A percentile compares a stretch with the other conserved stretches of the same genome.
Conservation (phyloP, 2,329 filamentous ascomycete species). For the Byssochlamys sp. region DNA sequence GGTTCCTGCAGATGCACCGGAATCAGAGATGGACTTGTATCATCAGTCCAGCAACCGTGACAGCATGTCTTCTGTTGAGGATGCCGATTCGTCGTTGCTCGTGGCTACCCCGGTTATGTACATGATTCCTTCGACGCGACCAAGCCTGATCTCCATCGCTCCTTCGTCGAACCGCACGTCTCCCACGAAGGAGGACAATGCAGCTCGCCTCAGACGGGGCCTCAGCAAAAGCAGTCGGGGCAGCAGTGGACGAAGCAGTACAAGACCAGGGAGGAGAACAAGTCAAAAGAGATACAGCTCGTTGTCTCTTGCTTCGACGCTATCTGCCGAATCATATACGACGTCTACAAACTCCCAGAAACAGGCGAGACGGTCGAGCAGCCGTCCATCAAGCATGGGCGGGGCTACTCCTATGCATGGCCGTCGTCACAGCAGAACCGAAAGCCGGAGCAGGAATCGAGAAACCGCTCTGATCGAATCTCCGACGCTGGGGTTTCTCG, state of each 20-base stretch:
- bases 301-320: background rate
- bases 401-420: background rate
- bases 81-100: slow-evolving; percentile 15
- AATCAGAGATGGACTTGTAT: slow-evolving; percentile 10
- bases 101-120: slow-evolving; percentile 24
- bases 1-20: slow-evolving; percentile 15
- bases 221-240: background rate
- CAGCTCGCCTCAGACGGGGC: background rate
- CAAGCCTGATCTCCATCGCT: slow-evolving; percentile 24
- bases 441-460: background rate
- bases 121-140: slow-evolving; percentile 20
- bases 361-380: background rate
- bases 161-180: slow-evolving; percentile 11
- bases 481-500: background rate
- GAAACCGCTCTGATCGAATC: background rate
- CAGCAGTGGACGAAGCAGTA: background rate
- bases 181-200: background rate
- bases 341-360: background rate
- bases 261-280: background rate
- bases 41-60: slow-evolving; percentile 18
- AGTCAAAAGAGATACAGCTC: background rate
- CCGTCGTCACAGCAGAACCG: background rate
- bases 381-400: background rate
- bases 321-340: background rate
- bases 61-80: slow-evolving; percentile 21